Evolutionary conservation across 176 grass and related monocot species (phyloP).

Genomic region (Oropetium thomaeum): DNA sequence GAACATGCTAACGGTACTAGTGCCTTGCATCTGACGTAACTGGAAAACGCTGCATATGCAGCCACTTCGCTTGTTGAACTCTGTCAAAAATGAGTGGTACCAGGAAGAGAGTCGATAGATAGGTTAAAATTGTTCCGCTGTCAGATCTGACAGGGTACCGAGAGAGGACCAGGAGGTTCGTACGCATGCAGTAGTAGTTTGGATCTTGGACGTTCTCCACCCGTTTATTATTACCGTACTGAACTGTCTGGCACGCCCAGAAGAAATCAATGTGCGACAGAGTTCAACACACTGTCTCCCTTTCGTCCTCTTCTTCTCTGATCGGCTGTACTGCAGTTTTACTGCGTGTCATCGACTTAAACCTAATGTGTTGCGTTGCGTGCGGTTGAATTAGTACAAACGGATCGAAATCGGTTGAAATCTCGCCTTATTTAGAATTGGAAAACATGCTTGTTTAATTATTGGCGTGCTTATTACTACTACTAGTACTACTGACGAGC

Average conservation of each 20-base stretch:
- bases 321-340: no score
- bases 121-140: conserved; percentile 16
- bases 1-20: background rate
- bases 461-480: no score
- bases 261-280: conserved; percentile 9
- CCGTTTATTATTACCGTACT: no score
- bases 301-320: no score
- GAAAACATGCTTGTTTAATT: no score
- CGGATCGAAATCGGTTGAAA: no score
- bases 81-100: conserved; percentile 15
- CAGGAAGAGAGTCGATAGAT: background rate
- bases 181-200: conserved; percentile 1
- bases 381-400: background rate
- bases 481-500: no score
- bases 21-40: conserved; percentile 21
- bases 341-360: no score
- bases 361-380: no score
- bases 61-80: conserved; percentile 22
- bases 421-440: no score
- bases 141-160: conserved; percentile 20
- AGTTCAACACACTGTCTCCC: background rate
- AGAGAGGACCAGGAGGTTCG: conserved; percentile 27
- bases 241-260: background rate
- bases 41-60: background rate
- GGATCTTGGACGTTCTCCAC: conserved; percentile 29